Percentiles rank a stretch among this genome's conserved stretches.
These are phyloP conservation scores for Heterobasidion irregulare DNA, from an alignment of 1,284 basidiomycete genomes.

Conservation along the genomic window DNA sequence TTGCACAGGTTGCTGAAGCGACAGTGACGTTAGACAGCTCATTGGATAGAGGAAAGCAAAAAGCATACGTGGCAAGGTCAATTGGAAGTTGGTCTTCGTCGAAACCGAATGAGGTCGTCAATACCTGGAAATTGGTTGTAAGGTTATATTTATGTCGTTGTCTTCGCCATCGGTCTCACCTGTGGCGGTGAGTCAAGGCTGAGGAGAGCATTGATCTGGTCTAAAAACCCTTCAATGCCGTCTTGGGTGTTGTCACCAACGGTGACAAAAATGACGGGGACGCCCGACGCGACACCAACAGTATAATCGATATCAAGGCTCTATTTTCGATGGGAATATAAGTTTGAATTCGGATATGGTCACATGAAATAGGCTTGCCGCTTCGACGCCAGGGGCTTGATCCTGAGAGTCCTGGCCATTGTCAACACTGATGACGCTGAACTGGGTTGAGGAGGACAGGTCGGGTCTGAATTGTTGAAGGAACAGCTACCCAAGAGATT, in stretches of 20 bases:
- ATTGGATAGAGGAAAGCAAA: background rate
- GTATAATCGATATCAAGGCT: constrained; percentile 8
- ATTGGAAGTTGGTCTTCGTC: constrained; percentile 17
- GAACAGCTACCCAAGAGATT: constrained; percentile 10
- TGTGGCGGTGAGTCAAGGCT: constrained; percentile 34
- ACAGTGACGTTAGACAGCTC: background rate
- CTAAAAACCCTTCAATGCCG: constrained; percentile 20
- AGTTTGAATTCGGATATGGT: background rate
- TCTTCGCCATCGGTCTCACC: background rate
- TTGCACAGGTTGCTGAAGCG: constrained; percentile 4
- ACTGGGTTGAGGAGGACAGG: constrained; percentile 12
- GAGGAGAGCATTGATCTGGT: constrained; percentile 25
- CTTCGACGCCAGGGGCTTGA: constrained; percentile 4
- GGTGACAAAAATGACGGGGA: constrained; percentile 3
- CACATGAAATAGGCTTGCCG: background rate
- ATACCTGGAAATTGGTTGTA: background rate
- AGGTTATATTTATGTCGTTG: background rate
- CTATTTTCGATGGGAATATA: background rate
- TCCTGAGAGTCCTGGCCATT: constrained; percentile 19
- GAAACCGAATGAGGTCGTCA: background rate
- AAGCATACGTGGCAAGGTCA: constrained; percentile 1
- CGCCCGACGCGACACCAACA: constrained; percentile 6
- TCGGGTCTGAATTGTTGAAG: constrained; percentile 14
- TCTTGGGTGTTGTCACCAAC: constrained; percentile 2
- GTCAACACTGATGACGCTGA: constrained; percentile 17